A percentile compares a stretch with the other conserved stretches of the same genome.
phyloP scores from a whole-genome alignment of 73 alveolate genomes.

The Tetrahymena borealis region DNA sequence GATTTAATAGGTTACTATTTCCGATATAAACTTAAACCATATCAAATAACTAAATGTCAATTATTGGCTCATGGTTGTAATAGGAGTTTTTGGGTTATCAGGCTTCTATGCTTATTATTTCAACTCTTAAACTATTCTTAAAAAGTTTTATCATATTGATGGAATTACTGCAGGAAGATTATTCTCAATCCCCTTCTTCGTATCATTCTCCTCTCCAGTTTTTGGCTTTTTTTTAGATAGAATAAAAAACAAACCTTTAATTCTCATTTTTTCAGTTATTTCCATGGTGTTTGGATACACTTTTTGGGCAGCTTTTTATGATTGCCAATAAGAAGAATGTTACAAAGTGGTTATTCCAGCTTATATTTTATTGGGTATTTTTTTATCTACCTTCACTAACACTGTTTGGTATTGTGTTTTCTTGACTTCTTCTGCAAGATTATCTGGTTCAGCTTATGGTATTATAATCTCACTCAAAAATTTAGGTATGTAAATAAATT shows the following conservation, averaged over 20 bases:
- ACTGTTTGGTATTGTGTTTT: not conserved
- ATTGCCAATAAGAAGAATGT: not conserved
- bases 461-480: not conserved
- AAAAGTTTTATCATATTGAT: not conserved
- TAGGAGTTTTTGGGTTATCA: not conserved
- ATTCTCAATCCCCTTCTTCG: not conserved
- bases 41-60: not conserved
- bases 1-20: not conserved
- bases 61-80: not conserved
- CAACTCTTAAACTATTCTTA: not conserved
- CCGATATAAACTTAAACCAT: not conserved
- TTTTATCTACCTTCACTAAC: not conserved
- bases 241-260: not conserved
- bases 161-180: not conserved
- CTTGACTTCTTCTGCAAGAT: not conserved
- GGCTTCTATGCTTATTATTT: not conserved
- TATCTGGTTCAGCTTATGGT: not conserved
- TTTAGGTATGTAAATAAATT: not conserved
- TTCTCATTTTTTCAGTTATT: not conserved
- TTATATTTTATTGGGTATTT: not conserved
- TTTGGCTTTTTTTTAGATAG: not conserved
- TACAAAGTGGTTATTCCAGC: not conserved
- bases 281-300: not conserved
- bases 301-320: not conserved
- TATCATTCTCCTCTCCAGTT: not conserved